Evolutionary conservation across 1,284 basidiomycete species (phyloP), one percentile per base, ranked within the genome.

Genomic region (Cutaneotrichosporon arboriforme): DNA sequence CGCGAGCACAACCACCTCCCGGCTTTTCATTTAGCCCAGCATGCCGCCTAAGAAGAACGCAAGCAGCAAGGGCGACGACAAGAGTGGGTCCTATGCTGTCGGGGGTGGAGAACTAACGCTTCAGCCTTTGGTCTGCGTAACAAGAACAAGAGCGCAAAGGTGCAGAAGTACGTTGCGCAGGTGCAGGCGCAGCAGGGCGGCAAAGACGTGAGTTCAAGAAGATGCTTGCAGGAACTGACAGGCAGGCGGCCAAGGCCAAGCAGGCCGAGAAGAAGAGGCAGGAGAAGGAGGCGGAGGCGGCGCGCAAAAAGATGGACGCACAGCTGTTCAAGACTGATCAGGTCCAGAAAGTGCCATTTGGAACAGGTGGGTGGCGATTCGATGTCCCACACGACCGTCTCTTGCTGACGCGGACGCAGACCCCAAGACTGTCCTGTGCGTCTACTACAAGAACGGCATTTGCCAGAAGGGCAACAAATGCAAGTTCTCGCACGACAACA

Each of bases 131-230:
- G 90, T 54, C 81, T 93, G 84, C 92, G 93, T 81, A 94, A 93
- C 78, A 93, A 94, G 88, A 93, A 92, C 73, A 92, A 92, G 79
- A 92, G 89, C 13, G 79, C 87, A 62, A 97, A 88, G 76, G 93
- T 91, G 23, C 88, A 97, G 78, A 85, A 87, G 69, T 81, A 88
- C 60, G 85, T 96, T 20, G 81, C 83, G 44, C 77, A 80, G 46
- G 84, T 97, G 49, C 84, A 93, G 76, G 81, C 86, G 64, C 88
- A 93, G 62, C 71, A 77, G 52, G 75, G 84, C 1, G 89, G 90
- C 40, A 91, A 93, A 77, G 69, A 77, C 47, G 75, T 76, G 35
- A 56, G 76, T 69, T 17, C n/a, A n/a, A n/a, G n/a, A n/a, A n/a
- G n/a, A n/a, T n/a, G n/a, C n/a, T n/a, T n/a, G 31, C 4, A 31